Percentiles rank a stretch among this genome's conserved stretches.
These are phyloP conservation scores for Henckelia pumila DNA, from an alignment of 257 asterid genomes.

Conservation along the genomic window DNA sequence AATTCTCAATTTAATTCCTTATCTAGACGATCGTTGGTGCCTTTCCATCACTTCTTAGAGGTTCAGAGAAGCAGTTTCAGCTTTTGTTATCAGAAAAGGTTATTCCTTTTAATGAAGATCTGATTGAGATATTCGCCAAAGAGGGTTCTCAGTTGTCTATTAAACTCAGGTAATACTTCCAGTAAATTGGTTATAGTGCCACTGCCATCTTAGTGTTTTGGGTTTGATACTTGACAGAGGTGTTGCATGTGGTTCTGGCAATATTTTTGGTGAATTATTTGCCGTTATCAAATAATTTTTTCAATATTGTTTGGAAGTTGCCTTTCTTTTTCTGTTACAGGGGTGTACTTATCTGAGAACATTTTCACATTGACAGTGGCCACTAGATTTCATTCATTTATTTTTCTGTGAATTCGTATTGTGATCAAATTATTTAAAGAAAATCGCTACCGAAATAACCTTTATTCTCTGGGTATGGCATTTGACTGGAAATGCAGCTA, in stretches of 20 bases:
- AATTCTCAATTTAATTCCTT: constrained; percentile 24
- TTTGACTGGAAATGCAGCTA: background rate
- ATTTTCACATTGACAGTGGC: too few relatives aligned
- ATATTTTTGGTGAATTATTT: background rate
- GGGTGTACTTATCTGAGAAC: background rate
- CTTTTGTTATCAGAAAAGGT: constrained; percentile 44
- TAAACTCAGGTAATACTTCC: constrained; percentile 54
- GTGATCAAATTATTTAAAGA: background rate
- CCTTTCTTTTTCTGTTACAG: background rate
- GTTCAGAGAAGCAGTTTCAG: constrained; percentile 56
- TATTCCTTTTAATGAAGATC: constrained; percentile 65
- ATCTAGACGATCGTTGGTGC: constrained; percentile 61
- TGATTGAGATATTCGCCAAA: constrained; percentile 62
- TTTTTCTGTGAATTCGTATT: too few relatives aligned
- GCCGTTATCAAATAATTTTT: background rate
- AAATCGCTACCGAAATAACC: background rate
- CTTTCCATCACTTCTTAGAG: constrained; percentile 73
- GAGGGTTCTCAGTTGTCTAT: constrained; percentile 52
- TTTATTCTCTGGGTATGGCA: background rate
- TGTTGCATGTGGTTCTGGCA: constrained; percentile 20
- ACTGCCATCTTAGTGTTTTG: background rate
- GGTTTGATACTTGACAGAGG: background rate
- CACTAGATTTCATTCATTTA: too few relatives aligned
- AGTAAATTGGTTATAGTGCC: constrained; percentile 15
- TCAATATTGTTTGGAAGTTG: background rate